Base-by-base conservation (phyloP, 495 filamentous ascomycete species). In the Glarea lozoyensis region DNA sequence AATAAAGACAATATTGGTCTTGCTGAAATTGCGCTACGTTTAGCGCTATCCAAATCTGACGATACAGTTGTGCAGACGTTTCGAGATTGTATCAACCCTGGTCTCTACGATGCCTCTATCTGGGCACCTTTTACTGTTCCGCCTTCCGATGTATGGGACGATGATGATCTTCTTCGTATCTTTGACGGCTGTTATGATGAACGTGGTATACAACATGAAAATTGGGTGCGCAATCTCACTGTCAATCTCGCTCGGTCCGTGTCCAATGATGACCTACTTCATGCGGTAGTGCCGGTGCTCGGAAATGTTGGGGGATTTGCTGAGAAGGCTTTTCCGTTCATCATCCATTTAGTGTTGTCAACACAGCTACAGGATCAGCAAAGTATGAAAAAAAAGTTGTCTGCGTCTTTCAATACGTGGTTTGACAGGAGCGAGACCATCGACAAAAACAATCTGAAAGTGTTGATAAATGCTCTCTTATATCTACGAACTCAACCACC, bases 401-500 rank as follows among this genome's bases (percentile, higher is more conserved):
- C 75, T 0, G 58, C 59, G 16, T 69, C 70, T 0, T 57, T 70
- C 29, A 64, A 59, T 43, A 54, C 51, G 11, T 80, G 72, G 76
- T 66, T 82, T 38, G 49, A 53, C 9, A 53, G 57, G 9, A 59
- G 59, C 3, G 62, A 67, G n/a, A 34, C 48, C 3, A 37, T 52
- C 36, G 62, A 63, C 11, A 71, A 60, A 37, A 64, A 69, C 22
- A 73, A 74, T 22, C 45, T 65, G 38, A 64, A 65, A 51, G 61
- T 88, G 43, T 69, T 96, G 1, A 70, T 96, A 25, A 82, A 81
- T 41, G 79, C 81, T 10, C 72, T 97, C 39, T 66, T 97, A n/a
- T 97, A 95, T 54, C 70, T 98, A 29, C 78, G 88, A 17, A 86
- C 83, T 6, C 89, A 92, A 56, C 72, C 69, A n/a, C 53, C 77